Base-by-base conservation (phyloP, 257 asterid genomes). In the Solanum pimpinellifolium region DNA sequence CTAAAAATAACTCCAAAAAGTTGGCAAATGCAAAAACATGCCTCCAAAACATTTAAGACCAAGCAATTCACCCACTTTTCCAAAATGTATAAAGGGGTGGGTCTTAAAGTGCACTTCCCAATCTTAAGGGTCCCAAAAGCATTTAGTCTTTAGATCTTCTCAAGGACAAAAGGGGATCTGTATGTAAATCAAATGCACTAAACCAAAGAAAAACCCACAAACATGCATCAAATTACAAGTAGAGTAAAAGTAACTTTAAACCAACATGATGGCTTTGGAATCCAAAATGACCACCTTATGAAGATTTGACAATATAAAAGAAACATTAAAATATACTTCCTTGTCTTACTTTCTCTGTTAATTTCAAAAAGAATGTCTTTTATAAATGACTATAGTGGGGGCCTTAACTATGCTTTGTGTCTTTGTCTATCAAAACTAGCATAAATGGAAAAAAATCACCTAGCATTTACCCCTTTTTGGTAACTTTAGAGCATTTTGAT, bases 111-210 rank as follows among this genome's bases (percentile, higher is more conserved):
- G 89, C 74, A 70, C 59, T 41, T 81, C 88, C 87, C 86, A 89
- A 84, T 87, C 87, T 86, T 83, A 82, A 85, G 84, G 88, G 88
- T 10, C 88, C 90, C 88, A 87, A 39, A 74, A 68, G 41, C 83
- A 87, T 65, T 81, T 47, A 37, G 86, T 47, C 65, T 68, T 41
- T 87, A 73, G 89, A 87, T 85, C 59, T 83, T 85, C 84, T 88
- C 83, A 87, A 91, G 90, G 94, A 87, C 87, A 86, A 72, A 84
- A 87, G 60, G 86, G 88, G 91, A 88, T 83, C 89, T 85, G 86
- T 76, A 89, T 83, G 83, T 59, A 66, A 12, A 74, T 90, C 81
- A 83, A 85, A 35, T 86, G 83, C 90, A 66, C 33, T 84, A 77
- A 83, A 72, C 85, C 74, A 89, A 56, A 35, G 73, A 86, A 90